These are phyloP conservation scores for Boletus pseudopeckii DNA, from an alignment of 768 basidiomycete species.

Conservation along the genomic window DNA sequence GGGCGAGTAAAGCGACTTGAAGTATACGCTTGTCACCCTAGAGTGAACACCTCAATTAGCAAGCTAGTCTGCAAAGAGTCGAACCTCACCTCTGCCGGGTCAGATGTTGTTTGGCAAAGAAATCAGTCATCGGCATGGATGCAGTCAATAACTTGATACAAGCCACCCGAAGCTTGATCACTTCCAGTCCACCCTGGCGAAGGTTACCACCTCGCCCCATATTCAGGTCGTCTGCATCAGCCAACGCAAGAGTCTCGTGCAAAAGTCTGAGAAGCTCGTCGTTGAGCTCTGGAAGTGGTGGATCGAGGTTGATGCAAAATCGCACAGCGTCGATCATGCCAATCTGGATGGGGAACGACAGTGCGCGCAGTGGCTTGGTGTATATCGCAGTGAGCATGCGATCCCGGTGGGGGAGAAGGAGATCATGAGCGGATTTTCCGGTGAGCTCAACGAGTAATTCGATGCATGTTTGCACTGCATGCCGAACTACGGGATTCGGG, in stretches of 20 bases:
- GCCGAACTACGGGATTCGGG: constrained; percentile 79
- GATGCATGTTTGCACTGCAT: constrained; percentile 79
- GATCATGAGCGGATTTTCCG: constrained; percentile 65
- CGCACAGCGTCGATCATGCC: constrained; percentile 97
- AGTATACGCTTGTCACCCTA: constrained; percentile 93
- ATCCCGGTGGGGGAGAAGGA: constrained; percentile 83
- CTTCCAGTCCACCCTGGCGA: constrained; percentile 75
- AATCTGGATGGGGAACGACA: constrained; percentile 93
- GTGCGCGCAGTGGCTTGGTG: constrained; percentile 92
- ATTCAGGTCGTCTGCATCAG: constrained; percentile 91
- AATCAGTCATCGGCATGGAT: constrained; percentile 92
- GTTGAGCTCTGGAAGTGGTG: constrained; percentile 86
- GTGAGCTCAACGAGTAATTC: constrained; percentile 72
- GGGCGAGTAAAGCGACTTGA: constrained; percentile 95
- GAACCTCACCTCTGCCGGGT: constrained; percentile 74
- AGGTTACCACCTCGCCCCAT: constrained; percentile 64
- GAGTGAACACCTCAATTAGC: constrained; percentile 4
- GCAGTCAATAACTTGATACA: constrained; percentile 92
- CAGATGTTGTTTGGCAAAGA: constrained; percentile 79
- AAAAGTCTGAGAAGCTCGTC: constrained; percentile 89
- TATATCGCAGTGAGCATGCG: constrained; percentile 87
- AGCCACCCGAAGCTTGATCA: constrained; percentile 87
- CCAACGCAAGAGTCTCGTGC: constrained; percentile 90
- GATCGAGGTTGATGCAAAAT: constrained; percentile 85
- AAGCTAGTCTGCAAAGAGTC: not conserved